A percentile compares a stretch with the other conserved stretches of the same genome.
phyloP scores from a whole-genome alignment of 805 yeast species.

The Lachancea fermentati region DNA sequence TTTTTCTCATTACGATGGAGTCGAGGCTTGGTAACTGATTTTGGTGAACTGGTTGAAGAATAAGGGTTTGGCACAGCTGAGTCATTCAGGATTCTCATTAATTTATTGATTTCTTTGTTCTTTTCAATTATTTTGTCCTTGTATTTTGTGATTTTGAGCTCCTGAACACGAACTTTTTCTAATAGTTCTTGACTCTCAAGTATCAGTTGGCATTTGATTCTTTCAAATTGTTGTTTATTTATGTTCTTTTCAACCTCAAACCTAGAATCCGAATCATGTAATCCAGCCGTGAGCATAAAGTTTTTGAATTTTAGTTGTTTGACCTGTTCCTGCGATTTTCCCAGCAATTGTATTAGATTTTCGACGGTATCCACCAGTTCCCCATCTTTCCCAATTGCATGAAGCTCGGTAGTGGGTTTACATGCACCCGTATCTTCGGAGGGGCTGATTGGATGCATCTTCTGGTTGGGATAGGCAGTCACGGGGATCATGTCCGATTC shows the following conservation, averaged over 20 bases:
- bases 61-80: constrained; percentile 9
- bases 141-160: constrained; percentile 40
- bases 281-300: constrained; percentile 34
- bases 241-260: constrained; percentile 27
- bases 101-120: constrained; percentile 39
- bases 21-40: constrained; percentile 4
- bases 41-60: constrained; percentile 2
- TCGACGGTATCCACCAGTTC: constrained; percentile 1
- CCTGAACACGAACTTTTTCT: constrained; percentile 37
- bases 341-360: constrained; percentile 17
- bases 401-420: background rate
- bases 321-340: constrained; percentile 25
- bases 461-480: background rate
- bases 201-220: constrained; percentile 30
- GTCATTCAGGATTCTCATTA: constrained; percentile 33
- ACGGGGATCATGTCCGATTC: too few species aligned
- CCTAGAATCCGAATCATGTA: constrained; percentile 21
- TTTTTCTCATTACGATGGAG: constrained; percentile 5
- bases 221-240: constrained; percentile 29
- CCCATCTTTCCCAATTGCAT: background rate
- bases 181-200: constrained; percentile 33
- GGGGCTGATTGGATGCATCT: background rate
- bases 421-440: background rate
- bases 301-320: constrained; percentile 35
- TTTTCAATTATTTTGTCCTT: constrained; percentile 39